phyloP scores from a whole-genome alignment of 2,329 filamentous ascomycete species.

The Helotiales sp. region DNA sequence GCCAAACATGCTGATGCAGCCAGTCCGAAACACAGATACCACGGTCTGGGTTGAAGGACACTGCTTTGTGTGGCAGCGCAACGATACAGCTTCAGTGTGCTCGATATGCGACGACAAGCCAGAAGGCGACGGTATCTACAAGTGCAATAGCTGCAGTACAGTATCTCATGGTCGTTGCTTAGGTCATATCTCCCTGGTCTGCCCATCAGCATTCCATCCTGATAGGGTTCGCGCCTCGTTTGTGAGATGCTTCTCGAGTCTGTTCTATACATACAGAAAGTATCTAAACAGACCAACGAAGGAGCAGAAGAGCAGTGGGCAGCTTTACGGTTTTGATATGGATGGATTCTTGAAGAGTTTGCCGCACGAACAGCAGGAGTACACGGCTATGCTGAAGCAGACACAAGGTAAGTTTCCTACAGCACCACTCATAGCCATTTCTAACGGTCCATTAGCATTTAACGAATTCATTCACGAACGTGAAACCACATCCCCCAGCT shows the following conservation, averaged over 20 bases:
- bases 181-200: slow-evolving; percentile 67
- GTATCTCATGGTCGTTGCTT: slow-evolving; percentile 64
- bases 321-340: slow-evolving; percentile 69
- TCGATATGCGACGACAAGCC: slow-evolving; percentile 78
- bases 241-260: slow-evolving; percentile 67
- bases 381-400: slow-evolving; percentile 66
- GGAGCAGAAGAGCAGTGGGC: slow-evolving; percentile 64
- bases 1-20: slow-evolving; percentile 82
- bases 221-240: slow-evolving; percentile 68
- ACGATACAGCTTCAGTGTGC: slow-evolving; percentile 67
- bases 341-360: slow-evolving; percentile 67
- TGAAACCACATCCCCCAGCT: slow-evolving; percentile 65
- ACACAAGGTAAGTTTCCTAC: slow-evolving; percentile 60
- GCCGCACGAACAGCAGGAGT: slow-evolving; percentile 69
- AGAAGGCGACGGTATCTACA: slow-evolving; percentile 70
- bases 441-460: slow-evolving; percentile 60
- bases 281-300: slow-evolving; percentile 62
- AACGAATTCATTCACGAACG: slow-evolving; percentile 87
- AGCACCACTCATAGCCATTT: slow-evolving; percentile 31
- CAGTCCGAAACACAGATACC: slow-evolving; percentile 77
- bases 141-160: slow-evolving; percentile 68
- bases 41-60: slow-evolving; percentile 86
- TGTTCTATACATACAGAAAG: slow-evolving; percentile 70
- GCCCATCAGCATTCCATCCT: slow-evolving; percentile 63
- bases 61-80: slow-evolving; percentile 70